Percentiles rank a stretch among this genome's conserved stretches.
phyloP scores from a whole-genome alignment of 257 asterid genomes.

The Solanum dulcamara region DNA sequence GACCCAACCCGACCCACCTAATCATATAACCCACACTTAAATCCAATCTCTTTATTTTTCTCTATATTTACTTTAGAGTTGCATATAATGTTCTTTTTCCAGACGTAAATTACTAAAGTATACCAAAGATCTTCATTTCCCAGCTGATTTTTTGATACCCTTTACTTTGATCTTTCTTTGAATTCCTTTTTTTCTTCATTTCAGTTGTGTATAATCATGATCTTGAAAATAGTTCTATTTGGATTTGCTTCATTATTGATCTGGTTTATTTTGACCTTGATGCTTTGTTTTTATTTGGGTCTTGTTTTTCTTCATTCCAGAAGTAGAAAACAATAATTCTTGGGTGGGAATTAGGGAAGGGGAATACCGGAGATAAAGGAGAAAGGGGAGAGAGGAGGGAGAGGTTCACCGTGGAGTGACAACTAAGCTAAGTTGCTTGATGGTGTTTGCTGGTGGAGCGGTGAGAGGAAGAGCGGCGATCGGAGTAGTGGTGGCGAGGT shows the following conservation, averaged over 20 bases:
- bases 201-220: conserved; percentile 11
- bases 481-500: no score
- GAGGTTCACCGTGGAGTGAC: no score
- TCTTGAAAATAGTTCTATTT: conserved; percentile 22
- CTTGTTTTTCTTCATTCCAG: conserved; percentile 12
- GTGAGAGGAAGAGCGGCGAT: no score
- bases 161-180: conserved; percentile 19
- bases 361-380: no score
- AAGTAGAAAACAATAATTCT: not conserved
- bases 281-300: conserved; percentile 13
- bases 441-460: no score
- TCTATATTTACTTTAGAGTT: not conserved
- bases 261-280: conserved; percentile 16
- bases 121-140: conserved; percentile 10
- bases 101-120: conserved; percentile 17
- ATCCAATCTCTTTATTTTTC: not conserved
- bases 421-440: no score
- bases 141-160: conserved; percentile 10
- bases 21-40: not conserved
- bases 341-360: not conserved
- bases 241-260: conserved; percentile 15
- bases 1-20: no score
- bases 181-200: not conserved
- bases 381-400: no score
- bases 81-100: not conserved